Evolutionary conservation across 805 yeast species (phyloP).

Genomic region (Zygoascus flipseniorum): DNA sequence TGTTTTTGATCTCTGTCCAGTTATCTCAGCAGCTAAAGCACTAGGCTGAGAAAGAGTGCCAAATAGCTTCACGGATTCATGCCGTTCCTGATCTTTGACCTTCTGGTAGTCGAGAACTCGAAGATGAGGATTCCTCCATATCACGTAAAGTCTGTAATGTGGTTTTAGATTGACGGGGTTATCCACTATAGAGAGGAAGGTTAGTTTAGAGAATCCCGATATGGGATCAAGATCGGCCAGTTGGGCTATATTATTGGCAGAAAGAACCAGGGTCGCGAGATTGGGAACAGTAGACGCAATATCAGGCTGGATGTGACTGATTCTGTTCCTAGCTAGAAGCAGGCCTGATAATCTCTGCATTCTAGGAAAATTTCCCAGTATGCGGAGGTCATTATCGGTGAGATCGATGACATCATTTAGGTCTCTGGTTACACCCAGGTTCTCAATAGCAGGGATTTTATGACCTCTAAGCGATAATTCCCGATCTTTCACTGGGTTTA

Average conservation of each 20-base stretch:
- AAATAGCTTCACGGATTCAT: conserved; percentile 37
- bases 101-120: conserved; percentile 59
- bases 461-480: conserved; percentile 34
- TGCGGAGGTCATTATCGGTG: conserved; percentile 62
- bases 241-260: conserved; percentile 42
- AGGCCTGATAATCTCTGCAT: conserved; percentile 41
- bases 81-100: conserved; percentile 49
- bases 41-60: conserved; percentile 28
- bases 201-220: conserved; percentile 34
- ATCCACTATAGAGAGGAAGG: conserved; percentile 43
- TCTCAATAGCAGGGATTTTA: conserved; percentile 37
- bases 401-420: conserved; percentile 55
- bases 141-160: conserved; percentile 50
- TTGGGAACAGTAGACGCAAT: conserved; percentile 35
- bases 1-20: conserved; percentile 12
- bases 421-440: conserved; percentile 35
- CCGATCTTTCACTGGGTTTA: conserved; percentile 36
- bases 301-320: conserved; percentile 35
- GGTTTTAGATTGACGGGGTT: conserved; percentile 46
- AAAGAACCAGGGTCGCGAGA: conserved; percentile 43
- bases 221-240: conserved; percentile 37
- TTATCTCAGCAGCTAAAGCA: conserved; percentile 26
- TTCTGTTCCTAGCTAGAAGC: conserved; percentile 55
- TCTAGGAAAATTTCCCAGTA: conserved; percentile 43
- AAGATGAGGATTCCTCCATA: conserved; percentile 57